Conservation (phyloP, 75 land plant genomes). For the Selaginella tamariscina region DNA sequence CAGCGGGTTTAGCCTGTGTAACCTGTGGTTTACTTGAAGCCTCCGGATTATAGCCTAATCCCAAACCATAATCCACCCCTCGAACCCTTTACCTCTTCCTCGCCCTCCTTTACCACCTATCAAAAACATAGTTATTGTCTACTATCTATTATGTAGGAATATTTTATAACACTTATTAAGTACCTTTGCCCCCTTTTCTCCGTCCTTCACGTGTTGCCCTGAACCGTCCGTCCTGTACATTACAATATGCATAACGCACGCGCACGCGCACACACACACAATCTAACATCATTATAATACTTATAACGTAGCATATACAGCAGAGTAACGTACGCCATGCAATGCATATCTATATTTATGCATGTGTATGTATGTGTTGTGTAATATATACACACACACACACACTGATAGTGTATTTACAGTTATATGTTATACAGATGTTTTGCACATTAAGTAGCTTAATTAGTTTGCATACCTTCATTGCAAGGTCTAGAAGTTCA, state of each 20-base stretch:
- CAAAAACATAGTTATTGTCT: background rate
- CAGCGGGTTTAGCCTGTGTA: conserved; percentile 4
- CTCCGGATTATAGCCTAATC: conserved; percentile 79
- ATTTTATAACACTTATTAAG: background rate
- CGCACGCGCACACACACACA: too few relatives aligned
- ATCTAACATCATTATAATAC: background rate
- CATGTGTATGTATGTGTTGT: too few relatives aligned
- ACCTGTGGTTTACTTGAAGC: conserved; percentile 17
- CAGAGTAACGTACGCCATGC: too few relatives aligned
- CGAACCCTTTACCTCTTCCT: conserved; percentile 49
- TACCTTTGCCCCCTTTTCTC: conserved; percentile 14
- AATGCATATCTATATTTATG: too few relatives aligned
- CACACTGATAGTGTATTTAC: too few relatives aligned
- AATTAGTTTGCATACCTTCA: conserved; percentile 95
- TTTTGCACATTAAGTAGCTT: background rate
- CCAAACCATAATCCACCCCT: conserved; percentile 94
- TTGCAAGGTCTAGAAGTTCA: conserved; percentile 92
- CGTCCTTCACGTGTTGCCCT: conserved; percentile 83
- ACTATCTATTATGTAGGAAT: background rate
- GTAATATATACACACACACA: too few relatives aligned
- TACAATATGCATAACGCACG: background rate
- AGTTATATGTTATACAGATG: background rate
- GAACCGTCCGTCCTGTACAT: conserved; percentile 79
- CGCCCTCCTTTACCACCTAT: conserved; percentile 6
- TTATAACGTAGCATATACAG: background rate